A percentile compares a stretch with the other conserved stretches of the same genome.
Evolutionary conservation across 1,284 basidiomycete genomes (phyloP).

Genomic region (Rhodotorula sp.): DNA sequence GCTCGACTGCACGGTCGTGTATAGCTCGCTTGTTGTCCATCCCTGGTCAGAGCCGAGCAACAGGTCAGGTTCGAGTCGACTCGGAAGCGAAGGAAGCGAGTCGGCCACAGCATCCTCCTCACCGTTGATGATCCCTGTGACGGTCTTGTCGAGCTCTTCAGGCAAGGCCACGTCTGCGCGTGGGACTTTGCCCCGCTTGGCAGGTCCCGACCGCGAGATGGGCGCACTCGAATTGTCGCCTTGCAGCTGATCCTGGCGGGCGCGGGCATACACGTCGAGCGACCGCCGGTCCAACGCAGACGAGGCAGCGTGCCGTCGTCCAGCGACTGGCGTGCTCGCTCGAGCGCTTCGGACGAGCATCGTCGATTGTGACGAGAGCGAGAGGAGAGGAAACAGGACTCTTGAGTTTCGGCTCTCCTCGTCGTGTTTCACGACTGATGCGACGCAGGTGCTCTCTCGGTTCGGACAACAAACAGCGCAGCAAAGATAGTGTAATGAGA

Average conservation of each 20-base stretch:
- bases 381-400: background rate
- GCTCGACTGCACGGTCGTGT: constrained; percentile 36
- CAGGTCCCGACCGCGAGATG: constrained; percentile 18
- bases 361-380: background rate
- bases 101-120: background rate
- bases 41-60: background rate
- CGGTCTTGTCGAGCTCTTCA: constrained; percentile 25
- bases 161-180: constrained; percentile 33
- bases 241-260: constrained; percentile 22
- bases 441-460: background rate
- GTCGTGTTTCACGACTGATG: too few relatives aligned
- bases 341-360: background rate
- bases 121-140: constrained; percentile 30
- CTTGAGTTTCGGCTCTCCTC: too few relatives aligned
- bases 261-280: constrained; percentile 34
- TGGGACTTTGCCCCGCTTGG: constrained; percentile 15
- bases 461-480: background rate
- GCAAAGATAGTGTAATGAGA: background rate
- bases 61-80: background rate
- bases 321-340: background rate
- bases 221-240: constrained; percentile 7
- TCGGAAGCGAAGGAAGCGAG: background rate
- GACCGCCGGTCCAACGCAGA: constrained; percentile 25
- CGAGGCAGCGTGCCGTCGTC: background rate
- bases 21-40: constrained; percentile 39